Conservation (phyloP, 805 yeast species). For the Cyberlindnera petersonii region DNA sequence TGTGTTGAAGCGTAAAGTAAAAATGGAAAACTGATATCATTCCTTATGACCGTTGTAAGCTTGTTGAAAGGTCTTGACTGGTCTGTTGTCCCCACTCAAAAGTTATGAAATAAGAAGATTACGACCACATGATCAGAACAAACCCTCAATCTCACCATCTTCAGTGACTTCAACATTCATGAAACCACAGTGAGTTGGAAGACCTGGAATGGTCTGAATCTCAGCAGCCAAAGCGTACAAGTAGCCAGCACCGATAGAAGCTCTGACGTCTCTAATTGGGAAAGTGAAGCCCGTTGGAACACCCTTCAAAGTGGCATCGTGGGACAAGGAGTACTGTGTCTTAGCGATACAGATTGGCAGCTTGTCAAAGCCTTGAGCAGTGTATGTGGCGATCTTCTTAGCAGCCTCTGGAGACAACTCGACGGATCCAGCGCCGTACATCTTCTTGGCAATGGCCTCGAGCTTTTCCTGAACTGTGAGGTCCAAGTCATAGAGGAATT, state of each 20-base stretch:
- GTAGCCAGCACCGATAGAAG: constrained; percentile 80
- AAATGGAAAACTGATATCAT: no score
- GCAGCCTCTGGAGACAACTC: constrained; percentile 68
- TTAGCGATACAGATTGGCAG: constrained; percentile 83
- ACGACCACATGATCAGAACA: constrained; percentile 43
- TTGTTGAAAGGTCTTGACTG: constrained; percentile 4
- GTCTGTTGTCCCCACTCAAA: neutral
- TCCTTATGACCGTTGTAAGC: constrained; percentile 2
- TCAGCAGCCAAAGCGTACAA: constrained; percentile 82
- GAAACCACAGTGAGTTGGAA: constrained; percentile 81
- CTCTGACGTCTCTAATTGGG: constrained; percentile 78
- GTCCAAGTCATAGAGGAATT: constrained; percentile 58
- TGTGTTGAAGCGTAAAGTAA: no score
- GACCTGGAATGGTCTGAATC: constrained; percentile 82
- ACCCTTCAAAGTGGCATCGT: constrained; percentile 78
- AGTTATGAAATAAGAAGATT: neutral
- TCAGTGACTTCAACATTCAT: constrained; percentile 82
- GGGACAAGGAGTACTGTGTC: constrained; percentile 81
- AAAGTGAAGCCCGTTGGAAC: constrained; percentile 76
- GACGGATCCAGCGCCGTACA: constrained; percentile 75
- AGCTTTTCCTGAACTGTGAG: constrained; percentile 65
- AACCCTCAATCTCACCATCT: constrained; percentile 78
- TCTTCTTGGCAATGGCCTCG: constrained; percentile 60
- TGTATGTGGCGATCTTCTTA: constrained; percentile 61
- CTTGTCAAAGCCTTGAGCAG: constrained; percentile 70